phyloP scores from a whole-genome alignment of 2,329 filamentous ascomycete species.

The Fusarium paranaense region DNA sequence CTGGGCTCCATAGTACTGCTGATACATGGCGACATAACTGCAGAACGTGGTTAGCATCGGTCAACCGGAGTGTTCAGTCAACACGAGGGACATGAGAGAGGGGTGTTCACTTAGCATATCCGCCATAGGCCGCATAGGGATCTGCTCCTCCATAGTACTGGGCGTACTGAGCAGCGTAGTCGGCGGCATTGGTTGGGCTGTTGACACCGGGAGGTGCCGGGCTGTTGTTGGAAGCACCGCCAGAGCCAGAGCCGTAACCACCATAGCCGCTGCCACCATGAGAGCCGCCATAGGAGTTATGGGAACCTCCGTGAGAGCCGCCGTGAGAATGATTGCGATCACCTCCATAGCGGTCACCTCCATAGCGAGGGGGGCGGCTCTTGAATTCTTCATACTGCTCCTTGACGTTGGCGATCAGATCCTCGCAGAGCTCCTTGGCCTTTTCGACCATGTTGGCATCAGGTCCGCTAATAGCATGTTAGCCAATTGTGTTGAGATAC shows the following conservation, averaged over 20 bases:
- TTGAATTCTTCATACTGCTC: constrained; percentile 94
- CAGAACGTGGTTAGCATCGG: constrained; percentile 35
- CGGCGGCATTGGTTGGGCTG: constrained; percentile 51
- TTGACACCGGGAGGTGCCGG: constrained; percentile 48
- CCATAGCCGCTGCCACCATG: constrained; percentile 35
- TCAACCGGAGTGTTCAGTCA: not conserved
- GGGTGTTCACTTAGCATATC: constrained; percentile 77
- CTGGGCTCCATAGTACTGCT: constrained; percentile 72
- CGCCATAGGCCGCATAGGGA: constrained; percentile 91
- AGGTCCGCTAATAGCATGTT: constrained; percentile 73
- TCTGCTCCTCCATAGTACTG: constrained; percentile 83
- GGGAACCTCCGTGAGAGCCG: constrained; percentile 43
- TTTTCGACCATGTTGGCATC: constrained; percentile 87
- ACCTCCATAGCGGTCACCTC: constrained; percentile 51
- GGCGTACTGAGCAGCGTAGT: constrained; percentile 85
- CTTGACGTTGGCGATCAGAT: constrained; percentile 87
- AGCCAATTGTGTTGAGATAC: constrained; percentile 38
- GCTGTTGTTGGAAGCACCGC: constrained; percentile 52
- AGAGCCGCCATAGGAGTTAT: constrained; percentile 47
- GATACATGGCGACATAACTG: constrained; percentile 77
- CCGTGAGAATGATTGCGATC: constrained; percentile 51
- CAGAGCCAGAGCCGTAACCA: constrained; percentile 46
- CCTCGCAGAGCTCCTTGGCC: constrained; percentile 89
- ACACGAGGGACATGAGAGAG: not conserved
- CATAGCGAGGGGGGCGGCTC: constrained; percentile 76